A percentile compares a stretch with the other conserved stretches of the same genome.
Evolutionary conservation across 2,329 filamentous ascomycete species (phyloP).

Genomic region (Nigrospora oryzae): DNA sequence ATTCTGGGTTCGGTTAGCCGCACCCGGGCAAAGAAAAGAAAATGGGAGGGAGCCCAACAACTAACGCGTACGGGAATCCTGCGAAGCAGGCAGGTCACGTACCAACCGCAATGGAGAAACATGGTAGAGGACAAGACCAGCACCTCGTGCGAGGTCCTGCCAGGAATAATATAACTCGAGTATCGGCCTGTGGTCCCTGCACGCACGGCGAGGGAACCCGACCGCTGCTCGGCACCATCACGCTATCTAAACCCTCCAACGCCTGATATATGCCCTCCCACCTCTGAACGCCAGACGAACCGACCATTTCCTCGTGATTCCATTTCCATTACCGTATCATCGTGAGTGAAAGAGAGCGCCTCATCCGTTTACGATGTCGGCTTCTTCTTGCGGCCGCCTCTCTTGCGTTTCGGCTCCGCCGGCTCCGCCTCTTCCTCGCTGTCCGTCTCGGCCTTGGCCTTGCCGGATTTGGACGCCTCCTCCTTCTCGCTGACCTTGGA

Average conservation of each 20-base stretch:
- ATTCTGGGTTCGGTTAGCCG: too few relatives aligned
- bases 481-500: constrained; percentile 61
- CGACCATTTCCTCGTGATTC: constrained; percentile 1
- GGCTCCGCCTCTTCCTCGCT: constrained; percentile 39
- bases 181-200: too few relatives aligned
- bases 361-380: constrained; percentile 21
- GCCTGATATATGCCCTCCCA: background rate
- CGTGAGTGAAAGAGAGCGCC: constrained; percentile 1
- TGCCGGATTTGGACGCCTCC: constrained; percentile 26
- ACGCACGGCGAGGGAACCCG: too few relatives aligned
- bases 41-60: background rate
- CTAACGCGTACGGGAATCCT: too few relatives aligned
- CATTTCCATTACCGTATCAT: constrained; percentile 1
- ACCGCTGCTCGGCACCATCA: too few relatives aligned
- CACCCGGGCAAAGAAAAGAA: background rate
- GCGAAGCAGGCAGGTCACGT: too few relatives aligned
- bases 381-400: constrained; percentile 40
- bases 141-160: too few relatives aligned
- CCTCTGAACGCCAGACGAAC: constrained; percentile 1
- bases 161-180: too few relatives aligned
- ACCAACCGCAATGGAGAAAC: too few relatives aligned
- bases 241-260: background rate
- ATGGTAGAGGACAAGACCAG: too few relatives aligned
- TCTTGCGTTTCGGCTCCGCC: constrained; percentile 36
- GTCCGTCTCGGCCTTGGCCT: constrained; percentile 40